Percentiles rank a stretch among this genome's conserved stretches.
Conservation (phyloP, 2,329 filamentous ascomycete genomes). For the Conoideocrella luteorostrata region DNA sequence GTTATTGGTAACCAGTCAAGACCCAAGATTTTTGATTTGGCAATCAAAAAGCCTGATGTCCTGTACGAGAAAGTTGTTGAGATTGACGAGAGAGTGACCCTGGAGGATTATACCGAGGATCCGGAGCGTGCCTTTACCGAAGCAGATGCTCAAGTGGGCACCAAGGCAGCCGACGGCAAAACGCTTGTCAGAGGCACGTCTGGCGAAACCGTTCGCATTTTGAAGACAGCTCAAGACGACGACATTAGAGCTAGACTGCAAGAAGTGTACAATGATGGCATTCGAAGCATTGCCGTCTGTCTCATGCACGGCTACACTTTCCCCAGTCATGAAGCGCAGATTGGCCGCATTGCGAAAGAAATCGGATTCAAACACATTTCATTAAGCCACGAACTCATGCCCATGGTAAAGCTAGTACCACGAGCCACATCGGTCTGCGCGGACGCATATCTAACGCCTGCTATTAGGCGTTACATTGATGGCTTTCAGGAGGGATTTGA, state of each 20-base stretch:
- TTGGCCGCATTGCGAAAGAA: slow-evolving; percentile 27
- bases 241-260: slow-evolving; percentile 52
- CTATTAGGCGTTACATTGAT: slow-evolving; percentile 28
- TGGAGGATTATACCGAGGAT: slow-evolving; percentile 69
- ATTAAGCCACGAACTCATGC: slow-evolving; percentile 29
- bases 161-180: slow-evolving; percentile 39
- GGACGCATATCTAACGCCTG: slow-evolving; percentile 37
- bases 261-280: slow-evolving; percentile 53
- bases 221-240: slow-evolving; percentile 51
- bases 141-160: slow-evolving; percentile 44
- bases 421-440: slow-evolving; percentile 36
- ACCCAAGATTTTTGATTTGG: slow-evolving; percentile 67
- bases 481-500: slow-evolving; percentile 30
- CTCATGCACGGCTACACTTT: slow-evolving; percentile 65
- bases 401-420: slow-evolving; percentile 39
- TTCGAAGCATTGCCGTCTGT: slow-evolving; percentile 48
- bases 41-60: slow-evolving; percentile 60
- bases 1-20: slow-evolving; percentile 68
- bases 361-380: slow-evolving; percentile 39
- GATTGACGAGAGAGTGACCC: slow-evolving; percentile 66
- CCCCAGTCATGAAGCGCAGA: slow-evolving; percentile 48
- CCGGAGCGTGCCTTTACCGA: slow-evolving; percentile 40
- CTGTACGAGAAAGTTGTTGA: slow-evolving; percentile 66
- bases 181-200: slow-evolving; percentile 61
- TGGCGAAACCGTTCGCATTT: slow-evolving; percentile 61